Evolutionary conservation across 148 eudicot species (phyloP), one percentile per base, ranked within the genome.

Genomic region (Chenopodium quinoa): DNA sequence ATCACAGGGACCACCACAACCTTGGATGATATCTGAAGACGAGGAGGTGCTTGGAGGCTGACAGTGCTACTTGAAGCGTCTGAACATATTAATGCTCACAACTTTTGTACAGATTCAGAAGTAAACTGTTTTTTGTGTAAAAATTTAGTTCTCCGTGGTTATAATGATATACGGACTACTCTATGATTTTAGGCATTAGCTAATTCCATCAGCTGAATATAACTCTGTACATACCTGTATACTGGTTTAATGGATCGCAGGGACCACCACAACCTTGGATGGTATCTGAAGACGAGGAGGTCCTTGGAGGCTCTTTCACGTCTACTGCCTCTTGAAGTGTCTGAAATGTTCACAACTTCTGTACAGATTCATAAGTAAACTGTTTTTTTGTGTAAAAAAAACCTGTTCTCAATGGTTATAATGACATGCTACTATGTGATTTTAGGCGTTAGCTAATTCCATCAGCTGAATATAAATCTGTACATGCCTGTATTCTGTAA

Each of bases 201-300:
- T 27, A 27, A 29, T 12, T 27, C 32, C 71, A 29, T 67, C 71
- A 67, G 29, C 37, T 29, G 37, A 29, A 67, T 67, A 29, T 67
- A 64, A 2, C 0, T 27, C 27, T 27, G 27, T 27, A 27, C 27
- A 27, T 27, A 27, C 27, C 27, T 27, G 27, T 27, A 27, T 32
- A 52, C 74, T 78, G 31, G 66, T 50, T 86, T 76, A 37, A 23
- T 75, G 69, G 34, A 47, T 60, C 47, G 78, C 82, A 93, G 97
- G 97, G 97, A 32, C 92, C 97, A 67, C 80, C 70, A 63, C 91
- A 84, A 81, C 91, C 90, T 14, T 93, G 97, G 97, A 93, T 91
- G 97, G 85, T 82, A 65, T 84, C 82, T 48, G 90, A 87, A 46
- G 93, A 89, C 34, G 88, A 62, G 48, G 75, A 81, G 63, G 6